These are phyloP conservation scores for Globisporangium rhizosaccharum DNA, from an alignment of 352 stramenopile genomes.

Conservation along the genomic window DNA sequence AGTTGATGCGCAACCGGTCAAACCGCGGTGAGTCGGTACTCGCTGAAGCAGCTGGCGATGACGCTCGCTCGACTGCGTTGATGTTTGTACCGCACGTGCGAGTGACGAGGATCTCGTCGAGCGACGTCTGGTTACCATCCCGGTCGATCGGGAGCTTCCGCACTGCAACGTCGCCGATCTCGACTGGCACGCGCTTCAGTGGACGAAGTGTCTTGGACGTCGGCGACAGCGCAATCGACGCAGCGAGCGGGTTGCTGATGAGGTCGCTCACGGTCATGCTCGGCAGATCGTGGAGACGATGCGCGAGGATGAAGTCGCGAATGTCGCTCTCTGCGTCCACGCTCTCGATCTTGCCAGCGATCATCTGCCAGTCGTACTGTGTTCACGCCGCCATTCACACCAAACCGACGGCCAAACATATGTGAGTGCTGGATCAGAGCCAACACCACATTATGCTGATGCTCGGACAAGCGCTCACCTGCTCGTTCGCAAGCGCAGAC, in stretches of 20 bases:
- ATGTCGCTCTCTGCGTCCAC: slow-evolving; percentile 70
- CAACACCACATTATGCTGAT: not conserved
- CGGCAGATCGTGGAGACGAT: slow-evolving; percentile 27
- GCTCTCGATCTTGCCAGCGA: slow-evolving; percentile 62
- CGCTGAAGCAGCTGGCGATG: not conserved
- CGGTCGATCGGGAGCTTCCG: slow-evolving; percentile 59
- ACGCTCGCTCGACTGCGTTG: not conserved
- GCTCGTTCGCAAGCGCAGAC: slow-evolving; percentile 71
- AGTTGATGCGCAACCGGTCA: slow-evolving; percentile 18
- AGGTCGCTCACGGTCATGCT: slow-evolving; percentile 66
- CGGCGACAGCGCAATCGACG: slow-evolving; percentile 32
- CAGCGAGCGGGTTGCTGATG: slow-evolving; percentile 31
- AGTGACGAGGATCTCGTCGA: slow-evolving; percentile 40
- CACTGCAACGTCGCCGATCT: slow-evolving; percentile 60
- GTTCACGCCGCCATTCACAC: not conserved
- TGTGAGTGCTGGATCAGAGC: not conserved
- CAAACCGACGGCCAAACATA: not conserved
- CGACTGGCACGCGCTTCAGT: slow-evolving; percentile 42
- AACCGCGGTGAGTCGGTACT: not conserved
- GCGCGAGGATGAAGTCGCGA: slow-evolving; percentile 53
- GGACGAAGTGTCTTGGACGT: slow-evolving; percentile 39
- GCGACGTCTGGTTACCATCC: slow-evolving; percentile 42
- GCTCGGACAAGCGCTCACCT: slow-evolving; percentile 30
- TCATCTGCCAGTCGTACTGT: slow-evolving; percentile 85
- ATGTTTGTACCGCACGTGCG: not conserved